Base-by-base conservation (phyloP, 2,329 filamentous ascomycete species). In the Calonectria hawksworthii region DNA sequence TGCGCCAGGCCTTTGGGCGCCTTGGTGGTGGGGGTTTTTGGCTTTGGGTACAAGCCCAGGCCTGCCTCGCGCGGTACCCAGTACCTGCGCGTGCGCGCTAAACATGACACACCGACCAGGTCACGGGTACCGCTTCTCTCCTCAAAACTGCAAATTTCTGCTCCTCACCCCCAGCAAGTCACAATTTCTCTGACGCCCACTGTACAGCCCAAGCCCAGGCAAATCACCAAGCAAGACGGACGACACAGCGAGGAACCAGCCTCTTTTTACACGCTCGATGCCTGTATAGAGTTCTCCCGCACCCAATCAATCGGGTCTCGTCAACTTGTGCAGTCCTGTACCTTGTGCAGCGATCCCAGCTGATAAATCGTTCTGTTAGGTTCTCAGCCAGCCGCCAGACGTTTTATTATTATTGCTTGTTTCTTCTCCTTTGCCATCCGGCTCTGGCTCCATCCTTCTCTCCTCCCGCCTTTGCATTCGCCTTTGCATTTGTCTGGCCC, bases 161-260 rank as follows among this genome's bases (percentile, higher is more conserved):
- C 76, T 56, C 69, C 50, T 50, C 72, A 70, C 73, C 67, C 72
- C 74, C 72, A 70, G 70, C 70, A 75, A 72, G 69, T 79, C 77
- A 78, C 73, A 77, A 80, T 78, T 78, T 78, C 73, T 70, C 61
- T 65, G 56, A 51, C 67, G 51, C 38, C 71, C 68, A 69, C 56
- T 36, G 56, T 59, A 73, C 72, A 70, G 59, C 47, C 74, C 77
- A 78, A 76, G 77, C 38, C 52, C 52, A 38, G 66, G 18, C 50
- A 68, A 52, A 36, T 44, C 47, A 41, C 66, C 66, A 68, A 34
- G 9, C 18, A 70, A 52, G 56, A 21, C 56, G 32, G 41, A 64
- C 41, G 47, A 70, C 36, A 64, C 61, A 32, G 26, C 61, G 38
- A 59, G 11, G 56, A 54, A 38, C 68, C 68, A 70, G 68, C 68